phyloP scores from a whole-genome alignment of 768 basidiomycete genomes.

The Boletus rubropictus region DNA sequence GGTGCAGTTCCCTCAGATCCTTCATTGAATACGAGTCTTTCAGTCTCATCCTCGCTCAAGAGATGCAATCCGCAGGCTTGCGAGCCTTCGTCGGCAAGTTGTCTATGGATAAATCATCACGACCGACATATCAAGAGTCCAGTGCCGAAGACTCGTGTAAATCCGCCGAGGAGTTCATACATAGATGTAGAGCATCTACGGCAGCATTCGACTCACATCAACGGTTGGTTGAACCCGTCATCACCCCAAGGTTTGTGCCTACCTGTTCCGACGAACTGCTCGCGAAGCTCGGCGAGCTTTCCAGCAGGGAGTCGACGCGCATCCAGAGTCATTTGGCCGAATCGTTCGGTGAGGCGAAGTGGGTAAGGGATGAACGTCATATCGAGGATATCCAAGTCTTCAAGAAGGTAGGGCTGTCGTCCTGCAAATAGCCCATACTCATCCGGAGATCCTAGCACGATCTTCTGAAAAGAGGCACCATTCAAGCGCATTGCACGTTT shows the following conservation, averaged over 20 bases:
- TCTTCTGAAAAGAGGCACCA: slow-evolving; percentile 56
- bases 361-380: slow-evolving; percentile 56
- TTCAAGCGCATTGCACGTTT: slow-evolving; percentile 91
- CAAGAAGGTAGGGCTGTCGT: slow-evolving; percentile 42
- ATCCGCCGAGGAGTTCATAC: slow-evolving; percentile 53
- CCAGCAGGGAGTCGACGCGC: slow-evolving; percentile 39
- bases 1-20: not conserved
- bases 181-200: slow-evolving; percentile 40
- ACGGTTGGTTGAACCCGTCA: slow-evolving; percentile 68
- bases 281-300: slow-evolving; percentile 52
- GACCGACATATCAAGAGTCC: slow-evolving; percentile 64
- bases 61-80: slow-evolving; percentile 66
- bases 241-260: slow-evolving; percentile 88
- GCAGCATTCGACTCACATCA: slow-evolving; percentile 37
- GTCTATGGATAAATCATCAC: slow-evolving; percentile 79
- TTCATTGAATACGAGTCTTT: not conserved
- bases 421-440: slow-evolving; percentile 1
- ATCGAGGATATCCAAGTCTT: slow-evolving; percentile 73
- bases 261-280: slow-evolving; percentile 77
- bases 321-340: slow-evolving; percentile 85
- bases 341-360: slow-evolving; percentile 67
- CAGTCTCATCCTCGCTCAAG: slow-evolving; percentile 73
- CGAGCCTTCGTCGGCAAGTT: slow-evolving; percentile 86
- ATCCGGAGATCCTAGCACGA: slow-evolving; percentile 37
- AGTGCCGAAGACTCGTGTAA: slow-evolving; percentile 45